phyloP scores from a whole-genome alignment of 2,329 filamentous ascomycete species.

The Coniosporium tulheliwenetii region DNA sequence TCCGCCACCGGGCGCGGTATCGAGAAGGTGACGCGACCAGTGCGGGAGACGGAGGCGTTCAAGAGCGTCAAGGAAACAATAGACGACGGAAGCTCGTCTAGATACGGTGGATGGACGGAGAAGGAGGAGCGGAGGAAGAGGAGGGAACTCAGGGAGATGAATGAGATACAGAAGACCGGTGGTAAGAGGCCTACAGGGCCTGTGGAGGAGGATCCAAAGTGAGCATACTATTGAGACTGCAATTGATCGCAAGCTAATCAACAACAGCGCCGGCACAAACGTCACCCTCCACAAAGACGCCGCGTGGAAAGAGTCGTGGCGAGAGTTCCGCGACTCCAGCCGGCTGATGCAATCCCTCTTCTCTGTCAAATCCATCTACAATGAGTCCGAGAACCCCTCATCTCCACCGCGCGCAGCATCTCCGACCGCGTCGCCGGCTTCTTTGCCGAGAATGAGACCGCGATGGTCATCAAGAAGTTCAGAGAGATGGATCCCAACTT shows the following conservation, averaged over 20 bases:
- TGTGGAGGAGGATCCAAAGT: conserved; percentile 76
- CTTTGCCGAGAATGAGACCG: conserved; percentile 97
- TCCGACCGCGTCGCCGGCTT: conserved; percentile 87
- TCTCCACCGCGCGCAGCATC: conserved; percentile 84
- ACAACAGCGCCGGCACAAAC: conserved; percentile 71
- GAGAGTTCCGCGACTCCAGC: conserved; percentile 81
- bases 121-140: conserved; percentile 81
- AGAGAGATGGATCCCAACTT: conserved; percentile 89
- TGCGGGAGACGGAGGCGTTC: conserved; percentile 86
- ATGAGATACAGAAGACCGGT: conserved; percentile 37
- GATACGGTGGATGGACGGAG: conserved; percentile 93
- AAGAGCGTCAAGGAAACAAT: conserved; percentile 90
- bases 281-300: conserved; percentile 93
- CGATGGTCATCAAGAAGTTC: conserved; percentile 96
- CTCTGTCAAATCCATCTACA: conserved; percentile 70
- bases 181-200: conserved; percentile 37
- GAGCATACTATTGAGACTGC: conserved; percentile 22
- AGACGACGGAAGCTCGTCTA: conserved; percentile 88
- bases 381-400: conserved; percentile 96
- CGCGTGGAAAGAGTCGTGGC: conserved; percentile 97
- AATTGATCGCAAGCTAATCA: conserved; percentile 13
- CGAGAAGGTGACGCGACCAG: conserved; percentile 87
- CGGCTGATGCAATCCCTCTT: conserved; percentile 81
- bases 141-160: conserved; percentile 55
- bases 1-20: conserved; percentile 73